Conservation (phyloP, 441 rosid genomes). For the Macaranga tanarius region DNA sequence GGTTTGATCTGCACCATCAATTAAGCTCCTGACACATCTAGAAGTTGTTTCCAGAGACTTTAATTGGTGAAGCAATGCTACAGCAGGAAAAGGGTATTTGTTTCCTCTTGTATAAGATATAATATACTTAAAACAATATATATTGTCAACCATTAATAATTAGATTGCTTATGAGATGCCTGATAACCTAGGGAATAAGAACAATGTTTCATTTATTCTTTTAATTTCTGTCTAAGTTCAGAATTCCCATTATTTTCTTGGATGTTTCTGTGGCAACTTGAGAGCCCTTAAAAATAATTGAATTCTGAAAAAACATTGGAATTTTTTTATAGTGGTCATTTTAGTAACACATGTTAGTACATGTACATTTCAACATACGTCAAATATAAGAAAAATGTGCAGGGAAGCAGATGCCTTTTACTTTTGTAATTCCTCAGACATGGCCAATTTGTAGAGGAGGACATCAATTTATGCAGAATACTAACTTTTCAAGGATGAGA, state of each 20-base stretch:
- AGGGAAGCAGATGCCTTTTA: too few relatives aligned
- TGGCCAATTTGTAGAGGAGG: too few relatives aligned
- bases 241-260: background rate
- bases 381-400: background rate
- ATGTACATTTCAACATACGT: background rate
- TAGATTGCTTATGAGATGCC: background rate
- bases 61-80: background rate
- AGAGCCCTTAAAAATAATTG: background rate
- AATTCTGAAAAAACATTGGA: background rate
- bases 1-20: background rate
- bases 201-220: background rate
- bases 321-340: background rate
- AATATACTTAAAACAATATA: too few relatives aligned
- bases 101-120: background rate
- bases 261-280: too few relatives aligned
- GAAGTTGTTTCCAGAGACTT: slow-evolving; percentile 12
- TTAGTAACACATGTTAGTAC: background rate
- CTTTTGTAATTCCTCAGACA: too few relatives aligned
- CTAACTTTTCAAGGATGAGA: too few relatives aligned
- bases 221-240: background rate
- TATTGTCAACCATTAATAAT: background rate
- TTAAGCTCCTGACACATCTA: background rate
- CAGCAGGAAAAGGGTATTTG: background rate
- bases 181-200: slow-evolving; percentile 4
- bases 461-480: too few relatives aligned